A percentile compares a stretch with the other conserved stretches of the same genome.
phyloP scores from a whole-genome alignment of 441 rosid species.

The Macaranga tanarius region DNA sequence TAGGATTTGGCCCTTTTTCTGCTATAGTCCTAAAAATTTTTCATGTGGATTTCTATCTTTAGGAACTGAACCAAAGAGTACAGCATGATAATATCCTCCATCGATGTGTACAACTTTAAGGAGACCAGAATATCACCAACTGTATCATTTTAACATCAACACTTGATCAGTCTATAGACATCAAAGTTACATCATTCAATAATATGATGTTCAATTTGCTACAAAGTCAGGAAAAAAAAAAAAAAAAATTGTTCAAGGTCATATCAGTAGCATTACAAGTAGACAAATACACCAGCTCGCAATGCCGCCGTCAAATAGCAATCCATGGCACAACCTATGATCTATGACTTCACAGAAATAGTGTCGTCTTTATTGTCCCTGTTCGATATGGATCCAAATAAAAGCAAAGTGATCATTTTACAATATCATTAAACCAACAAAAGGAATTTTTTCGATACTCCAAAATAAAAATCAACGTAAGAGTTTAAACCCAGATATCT shows the following conservation, averaged over 20 bases:
- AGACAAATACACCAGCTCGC: constrained; percentile 15
- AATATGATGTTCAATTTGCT: constrained; percentile 1
- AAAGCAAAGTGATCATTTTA: constrained; percentile 7
- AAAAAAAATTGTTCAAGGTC: background rate
- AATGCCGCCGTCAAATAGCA: constrained; percentile 15
- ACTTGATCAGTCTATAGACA: background rate
- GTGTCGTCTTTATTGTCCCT: constrained; percentile 22
- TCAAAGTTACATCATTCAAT: constrained; percentile 11
- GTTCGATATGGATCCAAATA: background rate
- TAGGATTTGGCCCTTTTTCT: too few species aligned
- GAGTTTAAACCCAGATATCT: background rate
- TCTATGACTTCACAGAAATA: constrained; percentile 19
- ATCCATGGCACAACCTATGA: constrained; percentile 11
- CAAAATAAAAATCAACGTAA: too few species aligned
- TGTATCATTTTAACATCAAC: background rate
- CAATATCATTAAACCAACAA: background rate
- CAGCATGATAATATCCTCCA: too few species aligned
- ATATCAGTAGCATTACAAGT: constrained; percentile 11
- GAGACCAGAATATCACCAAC: background rate
- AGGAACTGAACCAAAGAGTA: too few species aligned
- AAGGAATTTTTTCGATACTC: too few species aligned
- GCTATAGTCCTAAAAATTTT: too few species aligned
- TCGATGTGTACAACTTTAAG: background rate
- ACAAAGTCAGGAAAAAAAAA: constrained; percentile 5
- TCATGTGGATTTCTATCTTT: too few species aligned